Base-by-base conservation (phyloP, 495 filamentous ascomycete genomes). In the Aspergillus mulundensis region DNA sequence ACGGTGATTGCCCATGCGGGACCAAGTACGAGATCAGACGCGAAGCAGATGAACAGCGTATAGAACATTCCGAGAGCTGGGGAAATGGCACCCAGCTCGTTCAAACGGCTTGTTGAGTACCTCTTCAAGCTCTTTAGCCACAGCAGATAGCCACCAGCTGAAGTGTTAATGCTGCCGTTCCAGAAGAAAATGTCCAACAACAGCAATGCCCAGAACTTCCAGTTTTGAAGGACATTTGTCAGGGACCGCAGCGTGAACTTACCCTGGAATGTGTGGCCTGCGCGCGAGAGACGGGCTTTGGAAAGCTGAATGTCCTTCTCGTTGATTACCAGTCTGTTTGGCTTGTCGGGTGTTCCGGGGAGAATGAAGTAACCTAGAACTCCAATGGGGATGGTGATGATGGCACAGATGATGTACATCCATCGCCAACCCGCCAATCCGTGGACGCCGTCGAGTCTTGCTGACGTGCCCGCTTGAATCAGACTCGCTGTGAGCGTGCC, bases 361-460 rank as follows among this genome's bases (percentile, higher is more conserved):
- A 71, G 61, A n/a, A 71, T 48, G 56, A 70, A 70, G 54, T 69
- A 75, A 2, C 77, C 76, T 7, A 73, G 49, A 6, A 80, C 65
- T 5, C 76, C 77, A 36, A 78, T 60, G 5, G 77, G 77, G 30
- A 81, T 64, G 57, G 77, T 82, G 55, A 80, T 77, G 3, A 81
- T 50, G 1, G 71, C 70, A 55, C 72, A 77, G 53, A 81, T 75
- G 55, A 81, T 79, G 58, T 74, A 81, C 73, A 81, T 75, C 77
- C 76, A 81, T 50, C 77, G 61, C 79, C 78, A 82, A 0, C 79
- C 79, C 4, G 69, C 70, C 0, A 80, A 60, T 0, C 79, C 78
- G 32, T 76, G 62, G 7, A 77, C 68, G 0, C 75, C 76, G 44
- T 81, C 71, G 2, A 82, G 67, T 7, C 66, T 55, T 2, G 56